Percentiles rank a stretch among this genome's conserved stretches.
phyloP scores from a whole-genome alignment of 495 filamentous ascomycete genomes.

The Tuber microsphaerosporum region DNA sequence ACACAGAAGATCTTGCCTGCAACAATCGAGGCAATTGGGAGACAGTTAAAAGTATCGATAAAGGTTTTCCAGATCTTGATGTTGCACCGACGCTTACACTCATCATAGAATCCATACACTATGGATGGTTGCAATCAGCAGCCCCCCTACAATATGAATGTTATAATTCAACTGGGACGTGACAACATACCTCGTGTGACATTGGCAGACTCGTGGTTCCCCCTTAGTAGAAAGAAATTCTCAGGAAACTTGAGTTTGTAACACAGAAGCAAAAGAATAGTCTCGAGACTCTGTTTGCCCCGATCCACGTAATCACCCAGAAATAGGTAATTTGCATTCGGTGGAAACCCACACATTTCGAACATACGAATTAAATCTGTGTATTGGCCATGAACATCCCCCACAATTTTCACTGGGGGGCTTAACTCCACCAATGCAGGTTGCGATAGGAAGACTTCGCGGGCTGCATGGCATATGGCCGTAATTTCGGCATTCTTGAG shows the following conservation, averaged over 20 bases:
- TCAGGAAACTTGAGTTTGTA: conserved; percentile 99
- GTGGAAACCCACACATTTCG: conserved; percentile 98
- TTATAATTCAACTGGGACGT: neutral
- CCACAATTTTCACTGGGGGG: conserved; percentile 97
- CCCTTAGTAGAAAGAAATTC: conserved; percentile 95
- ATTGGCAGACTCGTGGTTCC: conserved; percentile 98
- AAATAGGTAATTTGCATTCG: conserved; percentile 88
- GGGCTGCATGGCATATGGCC: conserved; percentile 77
- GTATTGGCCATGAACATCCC: conserved; percentile 97
- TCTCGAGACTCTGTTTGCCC: conserved; percentile 95
- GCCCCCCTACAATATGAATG: neutral
- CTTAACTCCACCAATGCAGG: conserved; percentile 85
- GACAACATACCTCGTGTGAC: conserved; percentile 61
- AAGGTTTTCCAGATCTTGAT: conserved; percentile 99
- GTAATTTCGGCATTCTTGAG: conserved; percentile 96
- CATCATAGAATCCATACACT: conserved; percentile 98
- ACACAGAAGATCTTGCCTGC: conserved; percentile 99
- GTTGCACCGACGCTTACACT: conserved; percentile 95
- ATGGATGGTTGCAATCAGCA: conserved; percentile 13
- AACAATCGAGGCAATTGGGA: conserved; percentile 93
- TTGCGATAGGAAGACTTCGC: conserved; percentile 84
- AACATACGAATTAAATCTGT: conserved; percentile 96
- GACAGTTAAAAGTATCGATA: conserved; percentile 92
- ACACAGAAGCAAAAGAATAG: conserved; percentile 88
- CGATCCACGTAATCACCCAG: conserved; percentile 97